Percentiles rank a stretch among this genome's conserved stretches.
Conservation (phyloP, 345 rosid species). For the Salix brachista region DNA sequence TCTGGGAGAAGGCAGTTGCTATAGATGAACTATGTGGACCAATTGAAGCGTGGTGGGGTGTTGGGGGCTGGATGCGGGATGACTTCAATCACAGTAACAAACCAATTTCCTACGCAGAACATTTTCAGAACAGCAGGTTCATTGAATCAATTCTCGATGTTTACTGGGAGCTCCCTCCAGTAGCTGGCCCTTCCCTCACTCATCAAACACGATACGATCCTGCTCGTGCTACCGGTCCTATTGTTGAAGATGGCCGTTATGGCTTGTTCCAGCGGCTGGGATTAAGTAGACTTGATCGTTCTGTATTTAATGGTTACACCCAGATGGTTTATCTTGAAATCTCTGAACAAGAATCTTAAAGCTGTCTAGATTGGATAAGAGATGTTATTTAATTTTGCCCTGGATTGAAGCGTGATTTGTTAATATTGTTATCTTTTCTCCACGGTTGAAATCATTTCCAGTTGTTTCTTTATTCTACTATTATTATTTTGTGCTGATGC, state of each 20-base stretch:
- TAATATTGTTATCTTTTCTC: constrained; percentile 20
- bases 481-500: background rate
- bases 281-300: constrained; percentile 58
- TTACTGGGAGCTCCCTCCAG: constrained; percentile 96
- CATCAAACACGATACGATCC: constrained; percentile 95
- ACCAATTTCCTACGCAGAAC: constrained; percentile 58
- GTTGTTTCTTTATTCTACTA: background rate
- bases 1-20: constrained; percentile 96
- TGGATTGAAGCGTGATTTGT: constrained; percentile 20
- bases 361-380: constrained; percentile 17
- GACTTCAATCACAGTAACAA: constrained; percentile 78
- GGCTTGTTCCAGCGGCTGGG: constrained; percentile 76
- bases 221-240: constrained; percentile 64
- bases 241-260: constrained; percentile 84
- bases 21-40: constrained; percentile 75
- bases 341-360: constrained; percentile 54
- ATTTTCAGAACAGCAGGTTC: constrained; percentile 75
- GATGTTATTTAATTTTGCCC: constrained; percentile 12
- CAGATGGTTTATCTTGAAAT: constrained; percentile 92
- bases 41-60: constrained; percentile 97
- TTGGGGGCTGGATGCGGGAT: constrained; percentile 84
- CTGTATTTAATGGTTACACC: constrained; percentile 92
- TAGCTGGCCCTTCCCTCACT: constrained; percentile 94
- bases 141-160: constrained; percentile 83
- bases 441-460: background rate